These are phyloP conservation scores for Ceratocystis colombiana DNA, from an alignment of 2,329 filamentous ascomycete species.

Conservation along the genomic window DNA sequence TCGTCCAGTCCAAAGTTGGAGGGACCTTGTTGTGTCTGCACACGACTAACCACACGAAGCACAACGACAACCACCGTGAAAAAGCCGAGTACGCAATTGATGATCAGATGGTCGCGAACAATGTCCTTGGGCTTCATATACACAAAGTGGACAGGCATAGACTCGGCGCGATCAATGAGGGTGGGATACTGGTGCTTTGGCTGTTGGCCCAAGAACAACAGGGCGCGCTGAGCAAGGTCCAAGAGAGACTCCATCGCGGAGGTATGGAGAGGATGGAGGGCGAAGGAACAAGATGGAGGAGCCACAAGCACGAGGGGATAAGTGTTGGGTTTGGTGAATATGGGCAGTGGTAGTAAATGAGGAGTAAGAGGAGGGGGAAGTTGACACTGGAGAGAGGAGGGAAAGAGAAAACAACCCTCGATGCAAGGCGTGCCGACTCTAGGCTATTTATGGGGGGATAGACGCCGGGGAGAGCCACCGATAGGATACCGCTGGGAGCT, in stretches of 20 bases:
- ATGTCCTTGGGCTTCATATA: constrained; percentile 24
- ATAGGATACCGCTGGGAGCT: background rate
- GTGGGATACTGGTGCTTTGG: background rate
- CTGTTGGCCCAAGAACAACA: background rate
- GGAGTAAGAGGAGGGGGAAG: background rate
- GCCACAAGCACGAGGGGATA: background rate
- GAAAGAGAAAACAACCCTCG: background rate
- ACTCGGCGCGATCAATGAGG: constrained; percentile 13
- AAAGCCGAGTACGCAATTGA: constrained; percentile 28
- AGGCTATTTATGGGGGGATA: background rate
- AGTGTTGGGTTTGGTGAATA: background rate
- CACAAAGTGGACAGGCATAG: constrained; percentile 22
- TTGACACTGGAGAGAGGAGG: background rate
- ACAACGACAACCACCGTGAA: constrained; percentile 29
- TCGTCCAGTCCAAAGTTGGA: constrained; percentile 34
- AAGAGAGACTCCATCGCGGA: constrained; percentile 2
- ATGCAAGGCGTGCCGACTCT: background rate
- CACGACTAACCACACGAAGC: constrained; percentile 30
- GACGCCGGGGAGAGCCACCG: background rate
- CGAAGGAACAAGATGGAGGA: background rate
- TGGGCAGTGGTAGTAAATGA: background rate
- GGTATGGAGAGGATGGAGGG: background rate
- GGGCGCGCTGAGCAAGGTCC: background rate
- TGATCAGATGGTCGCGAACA: constrained; percentile 29
- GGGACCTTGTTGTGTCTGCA: constrained; percentile 27